A percentile compares a stretch with the other conserved stretches of the same genome.
Evolutionary conservation across 2,329 filamentous ascomycete species (phyloP).

Genomic region (Pseudodiploospora longispora): DNA sequence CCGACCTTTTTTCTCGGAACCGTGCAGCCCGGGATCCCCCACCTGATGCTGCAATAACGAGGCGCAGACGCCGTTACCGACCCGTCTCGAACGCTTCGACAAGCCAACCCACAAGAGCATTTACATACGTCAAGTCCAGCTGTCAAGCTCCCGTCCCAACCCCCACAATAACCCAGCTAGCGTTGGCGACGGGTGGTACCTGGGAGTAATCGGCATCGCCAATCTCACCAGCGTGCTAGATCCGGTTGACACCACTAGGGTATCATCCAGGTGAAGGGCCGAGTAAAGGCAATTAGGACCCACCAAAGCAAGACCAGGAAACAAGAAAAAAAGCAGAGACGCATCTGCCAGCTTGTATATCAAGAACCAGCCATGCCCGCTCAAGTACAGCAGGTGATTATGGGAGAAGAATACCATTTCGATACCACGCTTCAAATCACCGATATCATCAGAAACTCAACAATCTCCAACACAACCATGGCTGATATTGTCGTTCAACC

Average conservation of each 20-base stretch:
- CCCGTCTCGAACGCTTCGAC: too few species aligned
- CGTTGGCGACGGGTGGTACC: background rate
- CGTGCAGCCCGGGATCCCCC: too few species aligned
- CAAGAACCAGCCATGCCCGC: slow-evolving; percentile 3
- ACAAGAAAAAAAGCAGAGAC: background rate
- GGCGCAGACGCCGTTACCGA: too few species aligned
- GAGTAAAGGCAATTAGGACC: background rate
- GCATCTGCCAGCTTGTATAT: background rate
- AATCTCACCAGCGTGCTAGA: background rate
- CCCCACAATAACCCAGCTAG: background rate
- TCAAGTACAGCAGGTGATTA: background rate
- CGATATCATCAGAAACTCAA: background rate
- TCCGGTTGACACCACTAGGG: background rate
- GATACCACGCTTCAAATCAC: background rate
- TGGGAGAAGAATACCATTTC: background rate
- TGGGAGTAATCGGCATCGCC: background rate
- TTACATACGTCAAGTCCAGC: too few species aligned
- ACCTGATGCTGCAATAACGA: too few species aligned
- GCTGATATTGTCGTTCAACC: slow-evolving; percentile 17
- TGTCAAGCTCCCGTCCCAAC: too few species aligned
- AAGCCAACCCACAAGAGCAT: too few species aligned
- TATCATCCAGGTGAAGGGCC: background rate
- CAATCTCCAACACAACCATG: slow-evolving; percentile 6
- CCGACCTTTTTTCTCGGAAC: too few species aligned
- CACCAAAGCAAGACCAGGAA: background rate